Evolutionary conservation across 768 basidiomycete genomes (phyloP), one percentile per base, ranked within the genome.

Genomic region (Mycena maculata): DNA sequence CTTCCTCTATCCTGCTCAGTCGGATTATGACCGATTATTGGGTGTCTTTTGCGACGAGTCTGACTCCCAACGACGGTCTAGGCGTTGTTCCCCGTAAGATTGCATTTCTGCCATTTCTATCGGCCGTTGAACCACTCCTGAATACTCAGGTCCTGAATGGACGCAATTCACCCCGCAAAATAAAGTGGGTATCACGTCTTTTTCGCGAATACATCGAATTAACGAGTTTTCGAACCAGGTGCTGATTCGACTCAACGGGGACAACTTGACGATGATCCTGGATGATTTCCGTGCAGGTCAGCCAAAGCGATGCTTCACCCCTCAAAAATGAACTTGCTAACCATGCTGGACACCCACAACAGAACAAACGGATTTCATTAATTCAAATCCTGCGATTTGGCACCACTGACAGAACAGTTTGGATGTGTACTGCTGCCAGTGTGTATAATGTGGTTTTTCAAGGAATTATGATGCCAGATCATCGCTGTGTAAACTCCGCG

Each of bases 1-100:
- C 54, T 8, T 63, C 36, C 58, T 71, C 48, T 5, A 63, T 52
- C 22, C 47, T 56, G 0, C 71, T 84, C 1, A 82, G 82, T 47
- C 70, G 54, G 5, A 13, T 68, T 18, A 83, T 84, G 83, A 77
- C 77, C 20, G 81, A 84, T 31, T 84, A 83, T 48, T 84, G 83
- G 84, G 71, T 85, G 22, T 84, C 84, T 0, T 85, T 85, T 58
- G 81, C 81, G 1, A 81, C 79, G 1, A 81, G 79, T 27, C 71
- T 84, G 27, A 76, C 80, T 31, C 83, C 84, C n/a, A 84, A 84
- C 56, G 83, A 85, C 54, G 80, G 81, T 4, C 75, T 70, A 18
- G 84, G 83, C 16, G 53, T n/a, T n/a, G n/a, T 72, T 30, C 47
- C 62, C 11, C 80, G 82, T 83, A 74, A 12, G 70, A 15, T 59